Evolutionary conservation across 2,329 filamentous ascomycete genomes (phyloP), one percentile per base, ranked within the genome.

Genomic region (Sporothrix phasma): DNA sequence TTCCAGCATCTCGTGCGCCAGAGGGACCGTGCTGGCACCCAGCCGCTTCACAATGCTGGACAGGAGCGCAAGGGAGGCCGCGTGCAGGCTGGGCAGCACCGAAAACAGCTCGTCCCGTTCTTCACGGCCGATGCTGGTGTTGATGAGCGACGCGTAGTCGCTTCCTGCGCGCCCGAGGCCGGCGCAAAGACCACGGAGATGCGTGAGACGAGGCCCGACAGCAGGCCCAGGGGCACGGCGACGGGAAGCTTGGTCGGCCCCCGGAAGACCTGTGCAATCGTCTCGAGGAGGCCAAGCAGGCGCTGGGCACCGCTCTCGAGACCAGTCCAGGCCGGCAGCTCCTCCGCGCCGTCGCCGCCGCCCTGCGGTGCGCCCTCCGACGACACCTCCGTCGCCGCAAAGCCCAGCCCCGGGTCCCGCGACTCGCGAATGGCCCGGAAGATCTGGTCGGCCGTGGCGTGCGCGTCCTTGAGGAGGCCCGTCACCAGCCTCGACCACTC

Each of bases 41-140:
- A 92, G 78, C 11, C 88, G 81, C 62, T 79, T 74, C 24, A 84
- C 72, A 53, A 94, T 71, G 11, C 78, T 74, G 8, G 79, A 73
- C 24, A 90, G 75, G 1, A 96, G 75, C 24, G 82, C 75, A 62
- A 96, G 76, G n/a, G 84, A 82, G 15, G 88, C 85, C 15, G 86
- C 75, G 71, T 97, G 91, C 45, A 97, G 83, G 10, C 82, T 79
- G 4, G 92, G 89, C 11, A 97, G 79, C 19, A 84, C 79, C 54
- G 82, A 77, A 84, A 89, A 92, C 3, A 97, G 80, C 51, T 87
- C 84, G 62, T 96, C 90, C 66, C 88, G 87, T 74, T 97, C 93
- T 59, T 95, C 89, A 66, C 88, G 84, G 37, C 86, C 82, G 67
- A 94, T 84, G 67, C 90, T 87, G 7, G 86, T 80, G 69, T 92